These are phyloP conservation scores for Naegleria fowleri DNA, from an alignment of 208 protist species.

Conservation along the genomic window DNA sequence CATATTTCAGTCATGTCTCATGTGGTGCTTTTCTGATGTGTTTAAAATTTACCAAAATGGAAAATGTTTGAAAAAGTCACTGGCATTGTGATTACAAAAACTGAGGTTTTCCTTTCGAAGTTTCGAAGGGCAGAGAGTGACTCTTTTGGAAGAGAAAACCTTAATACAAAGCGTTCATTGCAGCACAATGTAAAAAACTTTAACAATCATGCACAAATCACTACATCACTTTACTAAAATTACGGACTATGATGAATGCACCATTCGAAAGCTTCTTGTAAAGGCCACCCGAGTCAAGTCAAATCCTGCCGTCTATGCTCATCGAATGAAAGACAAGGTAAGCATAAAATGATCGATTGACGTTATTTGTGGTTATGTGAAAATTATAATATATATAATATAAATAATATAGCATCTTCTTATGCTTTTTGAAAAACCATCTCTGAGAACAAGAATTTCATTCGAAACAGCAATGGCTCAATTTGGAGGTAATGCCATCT, in stretches of 20 bases:
- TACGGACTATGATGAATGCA: neutral
- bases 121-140: no score
- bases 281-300: neutral
- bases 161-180: no score
- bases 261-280: neutral
- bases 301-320: neutral
- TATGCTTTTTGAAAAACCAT: slow-evolving; percentile 75
- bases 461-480: slow-evolving; percentile 73
- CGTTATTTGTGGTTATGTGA: no score
- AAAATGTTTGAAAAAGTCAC: no score
- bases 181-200: neutral
- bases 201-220: neutral
- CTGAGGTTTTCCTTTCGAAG: no score
- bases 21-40: no score
- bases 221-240: neutral
- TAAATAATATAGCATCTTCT: slow-evolving; percentile 70
- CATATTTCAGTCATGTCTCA: no score
- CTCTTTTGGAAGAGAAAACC: no score
- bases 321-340: neutral
- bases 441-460: slow-evolving; percentile 62
- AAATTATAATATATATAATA: no score
- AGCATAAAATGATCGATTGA: no score
- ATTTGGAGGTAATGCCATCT: slow-evolving; percentile 72
- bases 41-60: no score
- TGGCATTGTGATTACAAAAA: no score